Evolutionary conservation across 2,329 filamentous ascomycete species (phyloP).

Genomic region (Pyrenochaeta sp.): DNA sequence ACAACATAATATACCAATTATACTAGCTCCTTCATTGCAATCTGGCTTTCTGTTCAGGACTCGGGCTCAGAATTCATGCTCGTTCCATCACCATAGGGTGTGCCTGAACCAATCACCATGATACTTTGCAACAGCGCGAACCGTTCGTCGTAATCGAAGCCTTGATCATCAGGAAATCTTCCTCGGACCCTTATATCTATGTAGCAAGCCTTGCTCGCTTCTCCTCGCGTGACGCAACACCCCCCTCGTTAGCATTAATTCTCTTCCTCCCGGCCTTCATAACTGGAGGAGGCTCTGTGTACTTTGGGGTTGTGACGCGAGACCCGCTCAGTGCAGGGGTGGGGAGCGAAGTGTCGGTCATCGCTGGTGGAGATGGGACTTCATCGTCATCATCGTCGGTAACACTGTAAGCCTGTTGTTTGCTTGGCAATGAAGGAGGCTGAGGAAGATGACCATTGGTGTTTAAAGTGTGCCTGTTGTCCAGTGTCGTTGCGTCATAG

Average conservation of each 20-base stretch:
- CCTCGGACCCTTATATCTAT: too few relatives aligned
- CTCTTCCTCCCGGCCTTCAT: constrained; percentile 8
- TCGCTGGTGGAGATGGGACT: constrained; percentile 28
- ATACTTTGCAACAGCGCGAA: too few relatives aligned
- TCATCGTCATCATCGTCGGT: constrained; percentile 26
- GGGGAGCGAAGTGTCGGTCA: constrained; percentile 36
- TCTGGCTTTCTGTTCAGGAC: too few relatives aligned
- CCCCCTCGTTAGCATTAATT: constrained; percentile 4
- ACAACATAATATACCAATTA: too few relatives aligned
- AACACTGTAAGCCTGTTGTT: constrained; percentile 1
- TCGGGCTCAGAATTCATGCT: too few relatives aligned
- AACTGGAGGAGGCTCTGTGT: not conserved
- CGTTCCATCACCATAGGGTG: too few relatives aligned
- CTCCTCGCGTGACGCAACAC: constrained; percentile 8
- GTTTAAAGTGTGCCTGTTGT: not conserved
- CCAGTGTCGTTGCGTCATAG: not conserved
- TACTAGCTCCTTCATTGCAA: too few relatives aligned
- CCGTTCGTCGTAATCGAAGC: too few relatives aligned
- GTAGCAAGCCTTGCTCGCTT: constrained; percentile 25
- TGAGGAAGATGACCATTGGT: not conserved
- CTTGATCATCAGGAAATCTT: too few relatives aligned
- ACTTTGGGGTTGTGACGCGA: constrained; percentile 32
- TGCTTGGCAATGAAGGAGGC: not conserved
- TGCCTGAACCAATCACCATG: too few relatives aligned
- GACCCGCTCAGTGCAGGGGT: constrained; percentile 33